Evolutionary conservation across 805 yeast species (phyloP).

Genomic region (Myxozyma mucilagina): DNA sequence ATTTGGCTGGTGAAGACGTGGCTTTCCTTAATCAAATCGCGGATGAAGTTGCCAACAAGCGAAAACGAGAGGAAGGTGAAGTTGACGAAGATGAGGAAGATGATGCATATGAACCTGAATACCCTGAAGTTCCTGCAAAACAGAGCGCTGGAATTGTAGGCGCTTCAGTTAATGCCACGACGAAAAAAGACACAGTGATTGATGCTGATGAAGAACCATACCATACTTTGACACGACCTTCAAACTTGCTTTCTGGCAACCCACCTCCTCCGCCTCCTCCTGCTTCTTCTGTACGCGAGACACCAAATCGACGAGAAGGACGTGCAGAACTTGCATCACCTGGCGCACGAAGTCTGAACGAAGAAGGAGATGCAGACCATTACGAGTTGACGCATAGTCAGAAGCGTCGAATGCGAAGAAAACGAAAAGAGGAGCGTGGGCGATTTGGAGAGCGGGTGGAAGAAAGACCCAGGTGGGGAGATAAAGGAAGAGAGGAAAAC

Average conservation of each 20-base stretch:
- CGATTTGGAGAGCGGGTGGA: not conserved
- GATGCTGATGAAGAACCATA: conserved; percentile 28
- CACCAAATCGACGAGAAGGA: too few relatives aligned
- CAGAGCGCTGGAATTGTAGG: too few relatives aligned
- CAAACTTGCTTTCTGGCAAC: not conserved
- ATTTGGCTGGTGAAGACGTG: conserved; percentile 25
- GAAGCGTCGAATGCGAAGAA: conserved; percentile 18
- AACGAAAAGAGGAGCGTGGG: conserved; percentile 16
- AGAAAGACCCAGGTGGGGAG: too few relatives aligned
- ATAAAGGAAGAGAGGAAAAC: not conserved
- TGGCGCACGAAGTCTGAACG: too few relatives aligned
- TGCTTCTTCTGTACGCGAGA: too few relatives aligned
- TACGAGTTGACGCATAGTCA: conserved; percentile 16
- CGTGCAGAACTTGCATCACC: too few relatives aligned
- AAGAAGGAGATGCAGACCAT: not conserved
- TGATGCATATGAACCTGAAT: not conserved
- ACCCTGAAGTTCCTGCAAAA: not conserved
- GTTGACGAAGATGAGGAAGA: conserved; percentile 4
- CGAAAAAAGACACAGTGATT: not conserved
- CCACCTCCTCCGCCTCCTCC: conserved; percentile 1
- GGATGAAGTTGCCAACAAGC: not conserved
- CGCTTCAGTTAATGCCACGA: not conserved
- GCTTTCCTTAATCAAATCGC: conserved; percentile 13
- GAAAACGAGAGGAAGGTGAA: not conserved
- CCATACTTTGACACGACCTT: conserved; percentile 25